A percentile compares a stretch with the other conserved stretches of the same genome.
Evolutionary conservation across 1,284 basidiomycete species (phyloP).

Genomic region (Paramarasmius palmivorus): DNA sequence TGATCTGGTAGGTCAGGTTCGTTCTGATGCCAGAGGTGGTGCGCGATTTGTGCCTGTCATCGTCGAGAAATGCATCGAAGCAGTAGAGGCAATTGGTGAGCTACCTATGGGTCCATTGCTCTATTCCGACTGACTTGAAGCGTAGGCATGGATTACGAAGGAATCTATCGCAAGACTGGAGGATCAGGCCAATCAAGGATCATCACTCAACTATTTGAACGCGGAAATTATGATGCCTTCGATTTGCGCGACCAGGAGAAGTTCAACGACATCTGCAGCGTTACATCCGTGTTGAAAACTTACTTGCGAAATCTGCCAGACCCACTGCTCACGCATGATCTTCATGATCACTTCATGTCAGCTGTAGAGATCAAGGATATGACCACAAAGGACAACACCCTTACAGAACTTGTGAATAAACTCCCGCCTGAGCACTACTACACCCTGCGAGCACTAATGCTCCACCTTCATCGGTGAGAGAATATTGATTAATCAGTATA

Average conservation of each 20-base stretch:
- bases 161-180: constrained; percentile 97
- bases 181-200: constrained; percentile 90
- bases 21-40: constrained; percentile 64
- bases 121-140: constrained; percentile 4
- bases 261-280: constrained; percentile 96
- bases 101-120: constrained; percentile 11
- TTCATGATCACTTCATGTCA: constrained; percentile 89
- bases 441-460: constrained; percentile 81
- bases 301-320: constrained; percentile 93
- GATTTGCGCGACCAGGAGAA: constrained; percentile 85
- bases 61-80: constrained; percentile 93
- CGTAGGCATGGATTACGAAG: constrained; percentile 87
- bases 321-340: constrained; percentile 87
- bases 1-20: constrained; percentile 82
- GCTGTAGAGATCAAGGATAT: constrained; percentile 74
- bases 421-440: constrained; percentile 88
- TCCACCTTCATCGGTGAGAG: constrained; percentile 84
- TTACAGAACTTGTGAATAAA: constrained; percentile 73
- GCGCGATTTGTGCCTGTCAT: constrained; percentile 79
- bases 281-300: constrained; percentile 96
- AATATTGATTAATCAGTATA: not conserved
- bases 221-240: constrained; percentile 86
- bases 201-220: constrained; percentile 95
- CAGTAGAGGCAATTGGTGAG: constrained; percentile 85
- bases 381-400: constrained; percentile 56